phyloP scores from a whole-genome alignment of 306 rosid genomes.

The Astragalus membranaceus region DNA sequence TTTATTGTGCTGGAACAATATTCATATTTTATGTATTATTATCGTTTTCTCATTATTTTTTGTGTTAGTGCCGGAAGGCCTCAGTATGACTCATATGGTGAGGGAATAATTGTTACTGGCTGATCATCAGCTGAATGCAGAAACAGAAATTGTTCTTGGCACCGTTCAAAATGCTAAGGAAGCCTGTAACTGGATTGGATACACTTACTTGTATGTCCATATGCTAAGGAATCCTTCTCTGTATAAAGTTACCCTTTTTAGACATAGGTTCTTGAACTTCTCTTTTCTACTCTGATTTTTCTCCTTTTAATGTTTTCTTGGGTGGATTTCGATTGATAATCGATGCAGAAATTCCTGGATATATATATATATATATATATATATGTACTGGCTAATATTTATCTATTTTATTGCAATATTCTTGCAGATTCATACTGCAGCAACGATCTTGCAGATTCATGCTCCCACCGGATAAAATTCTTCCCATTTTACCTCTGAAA shows the following conservation, averaged over 20 bases:
- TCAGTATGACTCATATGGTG: too few relatives aligned
- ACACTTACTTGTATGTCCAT: conserved; percentile 73
- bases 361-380: too few relatives aligned
- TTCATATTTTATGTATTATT: too few relatives aligned
- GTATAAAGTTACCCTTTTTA: conserved; percentile 21
- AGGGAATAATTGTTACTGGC: too few relatives aligned
- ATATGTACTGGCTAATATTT: background rate
- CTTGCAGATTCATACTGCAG: conserved; percentile 89
- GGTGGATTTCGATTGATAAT: background rate
- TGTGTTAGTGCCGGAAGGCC: too few relatives aligned
- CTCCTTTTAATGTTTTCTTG: background rate
- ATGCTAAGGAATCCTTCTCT: conserved; percentile 77
- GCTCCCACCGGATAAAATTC: too few relatives aligned
- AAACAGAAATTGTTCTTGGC: conserved; percentile 88
- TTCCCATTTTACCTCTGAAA: too few relatives aligned
- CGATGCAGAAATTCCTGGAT: background rate
- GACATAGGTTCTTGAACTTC: background rate
- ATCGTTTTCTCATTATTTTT: too few relatives aligned
- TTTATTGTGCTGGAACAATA: too few relatives aligned
- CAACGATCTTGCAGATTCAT: conserved; percentile 69
- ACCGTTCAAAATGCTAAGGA: conserved; percentile 86
- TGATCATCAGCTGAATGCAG: too few relatives aligned
- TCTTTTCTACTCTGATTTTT: background rate
- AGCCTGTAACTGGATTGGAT: conserved; percentile 72
- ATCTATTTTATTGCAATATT: conserved; percentile 17